phyloP scores from a whole-genome alignment of 2,329 filamentous ascomycete genomes.

The Cercospora sp. region DNA sequence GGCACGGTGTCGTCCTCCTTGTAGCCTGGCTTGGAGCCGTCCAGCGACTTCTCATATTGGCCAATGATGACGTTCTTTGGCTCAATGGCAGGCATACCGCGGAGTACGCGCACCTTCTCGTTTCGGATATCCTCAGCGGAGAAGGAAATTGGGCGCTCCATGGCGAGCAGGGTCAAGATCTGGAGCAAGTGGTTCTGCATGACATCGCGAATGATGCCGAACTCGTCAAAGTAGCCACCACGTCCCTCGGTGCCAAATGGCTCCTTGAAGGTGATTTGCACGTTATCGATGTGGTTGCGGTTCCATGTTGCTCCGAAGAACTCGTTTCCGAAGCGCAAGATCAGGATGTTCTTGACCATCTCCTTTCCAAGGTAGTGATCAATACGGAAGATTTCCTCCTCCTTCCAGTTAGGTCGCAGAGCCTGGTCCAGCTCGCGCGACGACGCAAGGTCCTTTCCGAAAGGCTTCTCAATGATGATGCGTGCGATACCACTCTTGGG shows the following conservation, averaged over 20 bases:
- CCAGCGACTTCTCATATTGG: constrained; percentile 94
- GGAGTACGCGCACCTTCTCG: constrained; percentile 95
- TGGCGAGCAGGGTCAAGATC: constrained; percentile 90
- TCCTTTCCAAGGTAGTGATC: constrained; percentile 99
- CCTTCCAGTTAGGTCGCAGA: constrained; percentile 95
- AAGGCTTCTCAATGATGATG: constrained; percentile 98
- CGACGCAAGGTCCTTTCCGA: constrained; percentile 93
- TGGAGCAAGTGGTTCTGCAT: constrained; percentile 99
- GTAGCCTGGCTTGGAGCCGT: constrained; percentile 95
- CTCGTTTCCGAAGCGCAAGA: constrained; percentile 96
- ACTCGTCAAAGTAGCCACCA: constrained; percentile 98
- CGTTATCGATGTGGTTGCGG: constrained; percentile 97
- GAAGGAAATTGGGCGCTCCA: constrained; percentile 98
- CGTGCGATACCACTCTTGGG: constrained; percentile 85
- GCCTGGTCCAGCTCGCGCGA: constrained; percentile 94
- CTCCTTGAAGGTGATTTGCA: constrained; percentile 99
- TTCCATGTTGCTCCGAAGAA: constrained; percentile 99
- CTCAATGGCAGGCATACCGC: constrained; percentile 90
- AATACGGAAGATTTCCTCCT: constrained; percentile 98
- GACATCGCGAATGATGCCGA: constrained; percentile 98
- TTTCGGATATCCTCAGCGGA: constrained; percentile 97
- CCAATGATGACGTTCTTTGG: constrained; percentile 99
- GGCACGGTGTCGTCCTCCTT: constrained; percentile 98
- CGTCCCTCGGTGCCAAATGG: constrained; percentile 97
- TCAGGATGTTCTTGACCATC: constrained; percentile 99